These are phyloP conservation scores for Ulvella scutata DNA, from an alignment of 139 green algal genomes.

Conservation along the genomic window DNA sequence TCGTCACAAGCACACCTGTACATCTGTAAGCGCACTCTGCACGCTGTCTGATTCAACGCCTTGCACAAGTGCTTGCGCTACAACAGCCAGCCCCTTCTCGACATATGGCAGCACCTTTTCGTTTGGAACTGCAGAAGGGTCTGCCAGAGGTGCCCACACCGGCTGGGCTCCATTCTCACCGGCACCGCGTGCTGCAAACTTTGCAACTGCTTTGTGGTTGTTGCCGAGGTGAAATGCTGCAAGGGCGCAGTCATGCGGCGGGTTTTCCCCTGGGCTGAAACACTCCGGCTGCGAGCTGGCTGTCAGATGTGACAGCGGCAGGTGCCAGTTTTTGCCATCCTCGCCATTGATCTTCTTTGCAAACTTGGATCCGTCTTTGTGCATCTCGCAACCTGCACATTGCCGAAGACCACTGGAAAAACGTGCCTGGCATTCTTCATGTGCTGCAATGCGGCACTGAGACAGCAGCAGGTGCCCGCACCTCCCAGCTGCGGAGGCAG, in stretches of 20 bases:
- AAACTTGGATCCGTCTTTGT: constrained; percentile 23
- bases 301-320: constrained; percentile 57
- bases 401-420: neutral
- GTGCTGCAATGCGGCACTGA: neutral
- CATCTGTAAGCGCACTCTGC: neutral
- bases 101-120: constrained; percentile 12
- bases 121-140: constrained; percentile 48
- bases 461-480: neutral
- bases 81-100: constrained; percentile 16
- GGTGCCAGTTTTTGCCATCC: constrained; percentile 50
- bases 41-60: constrained; percentile 4
- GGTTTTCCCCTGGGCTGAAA: constrained; percentile 49
- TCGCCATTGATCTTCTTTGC: constrained; percentile 50
- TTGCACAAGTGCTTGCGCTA: neutral
- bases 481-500: constrained; percentile 88
- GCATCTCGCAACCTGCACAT: constrained; percentile 31
- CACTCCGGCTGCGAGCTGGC: constrained; percentile 36
- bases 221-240: constrained; percentile 39
- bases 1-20: neutral
- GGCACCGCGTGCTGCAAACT: constrained; percentile 61
- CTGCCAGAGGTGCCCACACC: constrained; percentile 55
- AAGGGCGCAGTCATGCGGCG: constrained; percentile 32
- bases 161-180: constrained; percentile 39
- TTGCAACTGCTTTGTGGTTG: constrained; percentile 56
- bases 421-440: no score